Base-by-base conservation (phyloP, 2,329 filamentous ascomycete genomes). In the Aureobasidium sp. region DNA sequence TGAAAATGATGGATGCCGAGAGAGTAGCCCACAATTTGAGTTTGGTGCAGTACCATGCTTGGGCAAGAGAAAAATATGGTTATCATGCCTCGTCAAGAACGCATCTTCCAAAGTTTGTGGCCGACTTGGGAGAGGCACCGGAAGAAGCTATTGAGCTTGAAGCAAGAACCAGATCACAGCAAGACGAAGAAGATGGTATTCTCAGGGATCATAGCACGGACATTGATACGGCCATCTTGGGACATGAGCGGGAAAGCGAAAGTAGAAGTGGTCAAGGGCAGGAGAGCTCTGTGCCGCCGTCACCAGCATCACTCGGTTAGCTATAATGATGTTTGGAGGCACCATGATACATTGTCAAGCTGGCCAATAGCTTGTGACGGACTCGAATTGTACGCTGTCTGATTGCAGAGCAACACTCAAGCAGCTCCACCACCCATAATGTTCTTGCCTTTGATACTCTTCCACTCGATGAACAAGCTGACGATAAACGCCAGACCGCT, bases 391-490 rank as follows among this genome's bases (percentile, higher is more conserved):
- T n/a, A n/a, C n/a, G n/a, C n/a, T n/a, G n/a, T n/a, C n/a, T n/a
- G n/a, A n/a, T n/a, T n/a, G 27, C 44, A 48, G 4, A 30, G 27
- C 3, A 29, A 16, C 5, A 8, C 15, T 30, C 16, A 58, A 41
- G 59, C 59, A 37, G 37, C 59, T 5, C 59, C 59, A 41, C 59
- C 59, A 15, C 37, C 58, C 47, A 53, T 25, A 10, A 62, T 29
- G 50, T 81, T 80, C 72, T 81, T 83, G 4, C 80, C 81, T 68
- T 83, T 84, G 25, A 85, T 78, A 62, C 78, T 83, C 75, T 78
- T 81, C 85, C 85, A 89, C 74, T 88, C 81, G 66, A 89, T 80
- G 7, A 76, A 73, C 1, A 79, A 67, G 0, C 79, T 77, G 1
- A 83, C 85, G 7, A 86, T 41, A 15, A 87, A 76, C 5, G 78